Percentiles rank a stretch among this genome's conserved stretches.
phyloP scores from a whole-genome alignment of 1,139 yeast genomes.

The Meyerozyma elateridarum region DNA sequence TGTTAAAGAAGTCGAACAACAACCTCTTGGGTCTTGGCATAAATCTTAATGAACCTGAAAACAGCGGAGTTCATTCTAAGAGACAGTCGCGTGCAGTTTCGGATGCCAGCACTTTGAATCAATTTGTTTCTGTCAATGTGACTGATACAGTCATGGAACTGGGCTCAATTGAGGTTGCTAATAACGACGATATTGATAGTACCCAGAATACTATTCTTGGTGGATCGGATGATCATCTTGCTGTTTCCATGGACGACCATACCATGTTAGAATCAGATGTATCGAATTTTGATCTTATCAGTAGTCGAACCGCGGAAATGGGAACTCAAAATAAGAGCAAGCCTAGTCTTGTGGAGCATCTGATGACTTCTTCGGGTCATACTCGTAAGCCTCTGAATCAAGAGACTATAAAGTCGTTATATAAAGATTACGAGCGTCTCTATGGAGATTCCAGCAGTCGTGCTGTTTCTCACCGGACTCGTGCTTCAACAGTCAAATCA shows the following conservation, averaged over 20 bases:
- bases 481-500: not conserved
- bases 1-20: slow-evolving; percentile 21
- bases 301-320: slow-evolving; percentile 29
- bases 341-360: slow-evolving; percentile 23
- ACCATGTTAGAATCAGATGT: slow-evolving; percentile 18
- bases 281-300: slow-evolving; percentile 28
- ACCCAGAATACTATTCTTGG: slow-evolving; percentile 14
- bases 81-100: not conserved
- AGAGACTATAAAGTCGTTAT: slow-evolving; percentile 19
- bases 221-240: slow-evolving; percentile 17
- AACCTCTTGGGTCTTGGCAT: slow-evolving; percentile 33
- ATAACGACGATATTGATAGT: slow-evolving; percentile 17
- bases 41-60: slow-evolving; percentile 11
- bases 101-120: not conserved
- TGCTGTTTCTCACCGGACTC: not conserved
- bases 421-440: slow-evolving; percentile 20
- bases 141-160: slow-evolving; percentile 13
- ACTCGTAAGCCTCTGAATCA: too few relatives aligned
- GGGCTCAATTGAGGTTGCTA: not conserved
- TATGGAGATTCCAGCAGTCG: slow-evolving; percentile 9
- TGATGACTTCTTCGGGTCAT: slow-evolving; percentile 20
- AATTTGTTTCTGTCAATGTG: slow-evolving; percentile 22
- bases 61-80: slow-evolving; percentile 1
- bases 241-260: slow-evolving; percentile 22
- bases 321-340: slow-evolving; percentile 21